Conservation (phyloP, 2,329 filamentous ascomycete species). For the Phialocephala subalpina region DNA sequence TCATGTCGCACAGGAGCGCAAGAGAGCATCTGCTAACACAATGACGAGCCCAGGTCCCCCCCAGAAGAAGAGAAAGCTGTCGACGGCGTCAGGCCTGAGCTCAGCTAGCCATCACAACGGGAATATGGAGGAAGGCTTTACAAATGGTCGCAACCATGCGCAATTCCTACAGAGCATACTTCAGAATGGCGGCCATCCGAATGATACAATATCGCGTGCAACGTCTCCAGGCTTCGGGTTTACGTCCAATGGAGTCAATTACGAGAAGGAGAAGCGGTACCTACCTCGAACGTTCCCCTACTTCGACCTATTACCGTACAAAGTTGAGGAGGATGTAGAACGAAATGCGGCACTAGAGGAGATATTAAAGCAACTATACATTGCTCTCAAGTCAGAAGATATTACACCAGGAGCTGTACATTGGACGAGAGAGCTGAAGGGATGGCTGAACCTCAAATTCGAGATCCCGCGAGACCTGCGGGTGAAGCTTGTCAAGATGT, state of each 20-base stretch:
- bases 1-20: slow-evolving; percentile 19
- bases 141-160: slow-evolving; percentile 41
- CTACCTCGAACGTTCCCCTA: slow-evolving; percentile 94
- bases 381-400: slow-evolving; percentile 89
- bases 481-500: slow-evolving; percentile 85
- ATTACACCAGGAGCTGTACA: slow-evolving; percentile 93
- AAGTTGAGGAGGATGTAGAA: slow-evolving; percentile 80
- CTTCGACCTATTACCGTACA: slow-evolving; percentile 87
- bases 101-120: slow-evolving; percentile 2
- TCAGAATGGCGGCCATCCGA: slow-evolving; percentile 41
- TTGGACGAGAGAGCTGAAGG: slow-evolving; percentile 95
- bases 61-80: slow-evolving; percentile 27
- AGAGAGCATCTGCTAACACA: slow-evolving; percentile 26
- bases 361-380: slow-evolving; percentile 93
- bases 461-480: slow-evolving; percentile 88
- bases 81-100: slow-evolving; percentile 14
- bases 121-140: slow-evolving; percentile 41
- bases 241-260: slow-evolving; percentile 54
- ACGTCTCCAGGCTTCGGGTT: slow-evolving; percentile 80
- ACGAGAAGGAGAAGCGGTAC: slow-evolving; percentile 68
- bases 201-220: slow-evolving; percentile 81
- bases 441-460: slow-evolving; percentile 97
- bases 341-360: slow-evolving; percentile 82
- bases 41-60: slow-evolving; percentile 22
- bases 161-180: slow-evolving; percentile 39